Evolutionary conservation across 2,329 filamentous ascomycete species (phyloP), one percentile per base, ranked within the genome.

Genomic region (Fusarium protoensiforme): DNA sequence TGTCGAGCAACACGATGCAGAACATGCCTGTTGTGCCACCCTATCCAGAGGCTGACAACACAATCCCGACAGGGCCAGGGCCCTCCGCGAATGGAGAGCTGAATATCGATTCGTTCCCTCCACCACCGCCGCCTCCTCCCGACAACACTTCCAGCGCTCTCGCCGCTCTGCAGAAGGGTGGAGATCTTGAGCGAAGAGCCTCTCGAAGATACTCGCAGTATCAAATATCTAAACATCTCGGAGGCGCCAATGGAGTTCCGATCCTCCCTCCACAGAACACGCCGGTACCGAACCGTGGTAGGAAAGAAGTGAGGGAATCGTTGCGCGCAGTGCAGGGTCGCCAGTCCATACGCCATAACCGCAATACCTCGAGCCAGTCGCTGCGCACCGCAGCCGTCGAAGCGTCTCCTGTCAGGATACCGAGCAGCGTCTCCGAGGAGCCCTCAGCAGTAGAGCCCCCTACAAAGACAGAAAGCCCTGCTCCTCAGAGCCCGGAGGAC

Each of bases 191-290:
- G 83, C 90, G 96, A 79, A 90, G 96, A 80, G 96, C 96, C 1
- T 99, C 96, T 16, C 89, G 96, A 75, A 89, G 96, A 78, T 99
- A 98, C 80, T 98, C 96, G 2, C 93, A 95, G 61, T 99, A 98
- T 80, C 96, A 99, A 79, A 97, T 99, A 75, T 94, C 94, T 53
- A 98, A 98, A 80, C 95, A 98, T 78, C 86, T 98, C 2, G 96
- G 96, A 13, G 89, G 91, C 18, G 92, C 92, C 41, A 95, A 92
- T 82, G 94, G 94, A 22, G 92, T 98, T 18, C 94, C 95, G 8
- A 93, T 97, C 79, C 89, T 98, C 22, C 95, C 96, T 29, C 87
- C 93, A 31, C 94, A 97, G 79, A 94, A 92, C 69, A 92, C 92
- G 5, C 94, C 94, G 2, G 88, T 96, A 71, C 95, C 95, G 7